Conservation (phyloP, 1,284 basidiomycete genomes). For the Malassezia sympodialis region DNA sequence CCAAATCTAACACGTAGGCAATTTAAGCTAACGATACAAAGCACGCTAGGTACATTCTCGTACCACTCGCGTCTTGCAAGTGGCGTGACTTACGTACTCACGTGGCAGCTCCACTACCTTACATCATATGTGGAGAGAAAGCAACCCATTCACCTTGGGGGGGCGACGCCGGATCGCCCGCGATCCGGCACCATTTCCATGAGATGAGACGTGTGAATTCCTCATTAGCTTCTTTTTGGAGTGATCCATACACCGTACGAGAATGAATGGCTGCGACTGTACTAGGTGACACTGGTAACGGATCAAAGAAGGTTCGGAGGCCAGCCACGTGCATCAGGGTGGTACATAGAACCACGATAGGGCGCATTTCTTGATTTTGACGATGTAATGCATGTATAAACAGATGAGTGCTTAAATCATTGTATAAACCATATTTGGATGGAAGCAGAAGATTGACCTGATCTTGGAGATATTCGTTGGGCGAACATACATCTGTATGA, state of each 20-base stretch:
- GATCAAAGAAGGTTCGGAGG: conserved; percentile 12
- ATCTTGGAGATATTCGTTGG: neutral
- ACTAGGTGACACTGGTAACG: neutral
- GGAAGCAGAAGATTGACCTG: neutral
- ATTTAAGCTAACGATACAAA: neutral
- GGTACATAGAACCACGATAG: neutral
- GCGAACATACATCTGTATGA: conserved; percentile 3
- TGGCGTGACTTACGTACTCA: conserved; percentile 16
- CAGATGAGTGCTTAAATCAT: conserved; percentile 8
- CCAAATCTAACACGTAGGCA: neutral
- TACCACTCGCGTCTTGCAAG: neutral
- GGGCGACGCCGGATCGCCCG: neutral
- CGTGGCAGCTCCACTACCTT: neutral
- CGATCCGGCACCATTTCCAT: conserved; percentile 16
- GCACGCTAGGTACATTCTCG: neutral
- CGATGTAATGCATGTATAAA: conserved; percentile 7
- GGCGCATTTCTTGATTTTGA: neutral
- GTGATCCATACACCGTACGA: neutral
- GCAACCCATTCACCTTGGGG: conserved; percentile 17
- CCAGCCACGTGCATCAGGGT: conserved; percentile 10
- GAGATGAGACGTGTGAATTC: neutral
- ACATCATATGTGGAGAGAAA: conserved; percentile 1
- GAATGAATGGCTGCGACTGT: neutral
- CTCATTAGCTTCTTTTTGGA: neutral
- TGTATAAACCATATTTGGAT: conserved; percentile 6